phyloP scores from a whole-genome alignment of 2,329 filamentous ascomycete genomes.

The Arthrobotrys entomopaga region DNA sequence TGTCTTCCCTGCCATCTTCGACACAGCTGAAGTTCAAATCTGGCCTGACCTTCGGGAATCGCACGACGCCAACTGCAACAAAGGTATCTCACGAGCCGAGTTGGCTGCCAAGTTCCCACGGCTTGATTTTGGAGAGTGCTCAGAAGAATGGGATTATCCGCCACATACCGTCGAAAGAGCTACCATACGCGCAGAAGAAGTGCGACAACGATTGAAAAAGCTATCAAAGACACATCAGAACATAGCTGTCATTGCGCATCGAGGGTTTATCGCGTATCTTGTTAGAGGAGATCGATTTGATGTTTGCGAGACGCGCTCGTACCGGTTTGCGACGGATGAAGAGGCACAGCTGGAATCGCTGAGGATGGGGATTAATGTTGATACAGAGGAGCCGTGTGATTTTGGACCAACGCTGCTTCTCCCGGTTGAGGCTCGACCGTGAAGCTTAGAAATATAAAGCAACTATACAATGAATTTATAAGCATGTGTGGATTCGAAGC shows the following conservation, averaged over 20 bases:
- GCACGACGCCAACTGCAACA: constrained; percentile 26
- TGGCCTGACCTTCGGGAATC: constrained; percentile 33
- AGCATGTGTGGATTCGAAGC: too few species aligned
- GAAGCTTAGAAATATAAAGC: too few species aligned
- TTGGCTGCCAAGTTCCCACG: constrained; percentile 21
- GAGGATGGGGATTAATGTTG: constrained; percentile 17
- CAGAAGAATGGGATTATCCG: constrained; percentile 32
- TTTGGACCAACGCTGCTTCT: constrained; percentile 29
- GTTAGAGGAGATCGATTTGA: constrained; percentile 25
- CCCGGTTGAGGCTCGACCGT: background rate
- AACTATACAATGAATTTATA: too few species aligned
- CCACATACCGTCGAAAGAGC: constrained; percentile 17
- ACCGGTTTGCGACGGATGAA: constrained; percentile 30
- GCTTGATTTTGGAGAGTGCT: constrained; percentile 23
- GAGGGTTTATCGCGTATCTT: constrained; percentile 29
- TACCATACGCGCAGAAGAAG: constrained; percentile 21
- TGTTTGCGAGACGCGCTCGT: constrained; percentile 31
- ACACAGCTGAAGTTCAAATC: constrained; percentile 22
- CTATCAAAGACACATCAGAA: constrained; percentile 17
- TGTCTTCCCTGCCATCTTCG: constrained; percentile 10
- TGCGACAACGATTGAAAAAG: constrained; percentile 25
- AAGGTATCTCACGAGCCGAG: constrained; percentile 18
- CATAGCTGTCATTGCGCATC: constrained; percentile 28
- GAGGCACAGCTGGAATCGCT: background rate
- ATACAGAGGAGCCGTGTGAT: constrained; percentile 15